Evolutionary conservation across 2,329 filamentous ascomycete genomes (phyloP).

Genomic region (Pestalotiopsis sp.): DNA sequence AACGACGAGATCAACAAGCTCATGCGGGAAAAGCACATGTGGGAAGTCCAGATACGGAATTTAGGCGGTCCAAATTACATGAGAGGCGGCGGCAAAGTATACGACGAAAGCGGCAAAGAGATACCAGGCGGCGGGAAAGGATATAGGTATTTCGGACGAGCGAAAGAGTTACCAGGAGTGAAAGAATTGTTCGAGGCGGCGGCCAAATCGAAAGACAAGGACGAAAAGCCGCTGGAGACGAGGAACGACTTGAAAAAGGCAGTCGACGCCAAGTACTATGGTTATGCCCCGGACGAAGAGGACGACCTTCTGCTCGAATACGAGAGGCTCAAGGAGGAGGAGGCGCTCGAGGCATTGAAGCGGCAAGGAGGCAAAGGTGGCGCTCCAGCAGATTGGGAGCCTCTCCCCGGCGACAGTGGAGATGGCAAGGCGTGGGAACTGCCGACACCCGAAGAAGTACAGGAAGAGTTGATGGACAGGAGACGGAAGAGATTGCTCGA

Average conservation of each 20-base stretch:
- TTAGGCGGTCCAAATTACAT: slow-evolving; percentile 98
- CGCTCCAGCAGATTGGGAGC: slow-evolving; percentile 73
- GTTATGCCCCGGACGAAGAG: slow-evolving; percentile 91
- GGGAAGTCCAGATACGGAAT: slow-evolving; percentile 95
- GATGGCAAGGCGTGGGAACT: slow-evolving; percentile 83
- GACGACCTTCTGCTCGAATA: slow-evolving; percentile 79
- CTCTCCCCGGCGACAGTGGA: slow-evolving; percentile 82
- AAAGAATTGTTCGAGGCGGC: slow-evolving; percentile 94
- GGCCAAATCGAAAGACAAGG: slow-evolving; percentile 57
- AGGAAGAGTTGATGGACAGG: slow-evolving; percentile 87
- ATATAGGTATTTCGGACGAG: slow-evolving; percentile 92
- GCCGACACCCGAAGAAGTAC: slow-evolving; percentile 89
- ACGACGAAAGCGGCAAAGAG: slow-evolving; percentile 73
- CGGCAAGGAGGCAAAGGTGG: slow-evolving; percentile 55
- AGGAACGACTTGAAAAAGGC: slow-evolving; percentile 71
- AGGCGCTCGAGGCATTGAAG: slow-evolving; percentile 72
- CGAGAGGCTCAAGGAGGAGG: slow-evolving; percentile 80
- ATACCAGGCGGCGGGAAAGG: slow-evolving; percentile 79
- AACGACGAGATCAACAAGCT: slow-evolving; percentile 99
- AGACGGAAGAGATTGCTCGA: slow-evolving; percentile 82
- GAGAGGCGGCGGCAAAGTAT: slow-evolving; percentile 69
- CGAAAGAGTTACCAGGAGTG: slow-evolving; percentile 86
- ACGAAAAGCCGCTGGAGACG: slow-evolving; percentile 65
- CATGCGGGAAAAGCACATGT: slow-evolving; percentile 98
- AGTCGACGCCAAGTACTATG: slow-evolving; percentile 94